A percentile compares a stretch with the other conserved stretches of the same genome.
phyloP scores from a whole-genome alignment of 768 basidiomycete species.

The Pisolithus marmoratus region DNA sequence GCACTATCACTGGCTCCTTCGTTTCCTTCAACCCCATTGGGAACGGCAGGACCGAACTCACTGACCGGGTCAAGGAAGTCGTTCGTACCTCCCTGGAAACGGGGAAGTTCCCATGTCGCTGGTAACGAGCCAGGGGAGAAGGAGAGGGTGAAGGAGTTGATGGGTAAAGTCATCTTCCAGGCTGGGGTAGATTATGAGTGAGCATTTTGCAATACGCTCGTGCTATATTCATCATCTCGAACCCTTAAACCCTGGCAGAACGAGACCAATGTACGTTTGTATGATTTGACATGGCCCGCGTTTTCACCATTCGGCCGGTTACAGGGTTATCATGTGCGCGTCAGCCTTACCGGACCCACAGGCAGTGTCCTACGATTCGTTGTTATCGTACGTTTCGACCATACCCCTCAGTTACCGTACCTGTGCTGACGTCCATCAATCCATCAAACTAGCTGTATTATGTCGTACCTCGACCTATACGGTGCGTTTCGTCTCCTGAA shows the following conservation, averaged over 20 bases:
- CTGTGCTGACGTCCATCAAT: conserved; percentile 2
- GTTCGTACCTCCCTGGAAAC: conserved; percentile 53
- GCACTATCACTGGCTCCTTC: conserved; percentile 53
- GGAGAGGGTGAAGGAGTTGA: conserved; percentile 55
- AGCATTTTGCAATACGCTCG: conserved; percentile 19
- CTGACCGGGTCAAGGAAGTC: conserved; percentile 30
- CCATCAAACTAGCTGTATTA: conserved; percentile 49
- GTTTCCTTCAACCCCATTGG: conserved; percentile 36
- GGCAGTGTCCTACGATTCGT: conserved; percentile 69
- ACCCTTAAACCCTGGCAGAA: conserved; percentile 40
- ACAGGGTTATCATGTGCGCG: conserved; percentile 80
- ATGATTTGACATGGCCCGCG: not conserved
- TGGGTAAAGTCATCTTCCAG: conserved; percentile 75
- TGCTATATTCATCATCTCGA: conserved; percentile 12
- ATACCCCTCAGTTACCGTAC: conserved; percentile 2
- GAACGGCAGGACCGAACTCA: conserved; percentile 14
- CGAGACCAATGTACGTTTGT: conserved; percentile 72
- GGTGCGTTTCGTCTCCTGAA: conserved; percentile 39
- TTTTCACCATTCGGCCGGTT: not conserved
- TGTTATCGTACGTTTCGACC: conserved; percentile 54
- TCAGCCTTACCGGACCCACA: conserved; percentile 79
- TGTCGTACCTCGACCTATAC: conserved; percentile 76
- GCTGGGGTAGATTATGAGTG: conserved; percentile 90
- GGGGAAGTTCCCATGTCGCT: conserved; percentile 22
- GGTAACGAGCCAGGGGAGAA: conserved; percentile 23